Conservation (phyloP, 2,329 filamentous ascomycete species). For the Celoporthe dispersa region DNA sequence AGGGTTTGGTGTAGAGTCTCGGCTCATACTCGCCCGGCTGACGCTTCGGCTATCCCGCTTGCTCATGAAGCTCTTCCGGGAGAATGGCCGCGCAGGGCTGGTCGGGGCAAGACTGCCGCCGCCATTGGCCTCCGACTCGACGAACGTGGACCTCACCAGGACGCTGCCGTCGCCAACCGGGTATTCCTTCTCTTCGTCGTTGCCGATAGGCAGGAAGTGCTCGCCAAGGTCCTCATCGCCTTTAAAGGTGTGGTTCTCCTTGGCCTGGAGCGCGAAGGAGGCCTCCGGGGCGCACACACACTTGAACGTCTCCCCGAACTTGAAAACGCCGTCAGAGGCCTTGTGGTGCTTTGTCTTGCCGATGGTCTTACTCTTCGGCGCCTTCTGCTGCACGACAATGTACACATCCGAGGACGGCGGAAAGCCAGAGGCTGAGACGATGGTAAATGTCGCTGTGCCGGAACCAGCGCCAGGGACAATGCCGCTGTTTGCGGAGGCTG, state of each 20-base stretch:
- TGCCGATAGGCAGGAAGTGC: conserved; percentile 80
- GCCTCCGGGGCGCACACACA: conserved; percentile 78
- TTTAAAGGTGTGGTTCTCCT: conserved; percentile 83
- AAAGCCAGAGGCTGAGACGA: conserved; percentile 80
- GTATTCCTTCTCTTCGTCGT: conserved; percentile 72
- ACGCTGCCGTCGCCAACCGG: conserved; percentile 75
- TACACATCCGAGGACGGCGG: conserved; percentile 79
- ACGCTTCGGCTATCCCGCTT: conserved; percentile 48
- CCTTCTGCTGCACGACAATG: conserved; percentile 70
- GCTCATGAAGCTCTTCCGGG: conserved; percentile 58
- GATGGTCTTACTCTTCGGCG: conserved; percentile 74
- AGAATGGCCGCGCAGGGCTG: conserved; percentile 51
- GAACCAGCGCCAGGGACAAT: conserved; percentile 63
- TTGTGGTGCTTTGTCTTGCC: conserved; percentile 95
- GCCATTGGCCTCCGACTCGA: conserved; percentile 49
- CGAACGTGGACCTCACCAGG: conserved; percentile 74
- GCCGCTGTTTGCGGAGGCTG: conserved; percentile 69
- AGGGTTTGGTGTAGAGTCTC: conserved; percentile 48
- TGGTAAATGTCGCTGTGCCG: conserved; percentile 79
- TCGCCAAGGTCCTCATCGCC: conserved; percentile 86
- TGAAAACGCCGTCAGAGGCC: conserved; percentile 65
- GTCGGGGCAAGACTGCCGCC: conserved; percentile 42
- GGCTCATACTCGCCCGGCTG: conserved; percentile 42
- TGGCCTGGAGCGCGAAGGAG: conserved; percentile 84
- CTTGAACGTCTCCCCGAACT: conserved; percentile 80